Base-by-base conservation (phyloP, 768 basidiomycete genomes). In the Phanerochaete carnosa region DNA sequence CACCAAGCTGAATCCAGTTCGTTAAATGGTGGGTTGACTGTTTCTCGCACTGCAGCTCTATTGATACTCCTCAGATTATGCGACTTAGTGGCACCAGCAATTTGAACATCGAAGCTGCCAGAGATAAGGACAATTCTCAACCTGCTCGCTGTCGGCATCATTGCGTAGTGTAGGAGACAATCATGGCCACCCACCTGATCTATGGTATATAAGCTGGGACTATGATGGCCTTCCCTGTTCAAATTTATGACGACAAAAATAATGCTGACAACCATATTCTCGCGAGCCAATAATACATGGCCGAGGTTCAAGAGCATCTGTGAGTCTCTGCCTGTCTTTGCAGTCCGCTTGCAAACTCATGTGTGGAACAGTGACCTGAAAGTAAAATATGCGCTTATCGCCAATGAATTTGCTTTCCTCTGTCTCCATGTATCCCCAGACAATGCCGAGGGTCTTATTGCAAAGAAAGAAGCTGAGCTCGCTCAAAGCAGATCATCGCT, bases 91-190 rank as follows among this genome's bases (percentile, higher is more conserved):
- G 54, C 22, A 77, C 83, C 57, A 82, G 82, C 32, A 70, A 77
- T 53, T 59, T 62, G 22, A 65, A 63, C 3, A 57, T 74, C 43
- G 68, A 58, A 69, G 12, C 61, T 43, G 3, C 62, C 77, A 30
- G 73, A 71, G 8, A 73, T 84, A 55, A 60, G 68, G 1, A 65
- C 69, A 26, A 63, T 70, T 39, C 58, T 79, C 28, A 75, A 80
- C 54, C 74, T 81, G 2, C 79, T 80, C 1, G 72, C 73, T 45
- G 81, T 84, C 30, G 82, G 80, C 19, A 73, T 75, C 68, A 80
- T 78, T 65, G 62, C 79, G 52, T 80, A n/a, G n/a, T n/a, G n/a
- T n/a, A 7, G 15, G 33, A 15, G 33, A 15, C 7, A 7, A 56
- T 73, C 46, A 68, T 35, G 15, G 15, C 15, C 33, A 7, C 15